Base-by-base conservation (phyloP, 805 yeast genomes). In the Zygoascus ofunaensis region DNA sequence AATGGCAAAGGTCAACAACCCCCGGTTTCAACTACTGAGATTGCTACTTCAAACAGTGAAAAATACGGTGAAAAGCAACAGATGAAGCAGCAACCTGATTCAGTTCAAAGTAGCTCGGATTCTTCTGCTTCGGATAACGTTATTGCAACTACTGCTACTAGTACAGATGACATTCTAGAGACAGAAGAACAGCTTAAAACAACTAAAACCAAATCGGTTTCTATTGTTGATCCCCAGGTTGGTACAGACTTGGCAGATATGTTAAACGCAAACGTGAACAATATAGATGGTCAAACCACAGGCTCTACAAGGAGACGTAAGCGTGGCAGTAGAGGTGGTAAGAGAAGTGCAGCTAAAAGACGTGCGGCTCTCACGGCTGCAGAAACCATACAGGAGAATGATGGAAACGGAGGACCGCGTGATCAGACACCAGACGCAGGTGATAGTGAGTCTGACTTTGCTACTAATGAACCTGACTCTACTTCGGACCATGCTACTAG, bases 321-420 rank as follows among this genome's bases (percentile, higher is more conserved):
- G 57, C 73, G 96, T 56, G 96, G 96, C 3, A 71, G 82, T 7
- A 69, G 96, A 47, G 95, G 95, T 12, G 94, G 95, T 0, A 79
- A 78, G 53, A 74, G 82, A 55, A 63, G 73, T 39, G 41, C 43
- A 2, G 22, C 23, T 7, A 37, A 38, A 15, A 34, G 17, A n/a
- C 34, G 34, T 10, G 20, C 37, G 19, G 28, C 33, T 4, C n/a
- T 20, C 3, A 38, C 37, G 12, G 38, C 36, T 12, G 36, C 8
- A 32, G 33, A 42, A 26, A 19, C 48, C 3, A 41, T 36, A 10
- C 39, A 21, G 15, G 12, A 36, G 21, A 23, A 17, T n/a, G 24
- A 19, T 17, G 24, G 21, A n/a, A 36, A 10, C 14, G 21, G 14
- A n/a, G 39, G 20, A 14, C 10, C 39, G 12, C 39, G n/a, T 14